These are phyloP conservation scores for Inga leiocalycina DNA, from an alignment of 306 rosid genomes.

Conservation along the genomic window DNA sequence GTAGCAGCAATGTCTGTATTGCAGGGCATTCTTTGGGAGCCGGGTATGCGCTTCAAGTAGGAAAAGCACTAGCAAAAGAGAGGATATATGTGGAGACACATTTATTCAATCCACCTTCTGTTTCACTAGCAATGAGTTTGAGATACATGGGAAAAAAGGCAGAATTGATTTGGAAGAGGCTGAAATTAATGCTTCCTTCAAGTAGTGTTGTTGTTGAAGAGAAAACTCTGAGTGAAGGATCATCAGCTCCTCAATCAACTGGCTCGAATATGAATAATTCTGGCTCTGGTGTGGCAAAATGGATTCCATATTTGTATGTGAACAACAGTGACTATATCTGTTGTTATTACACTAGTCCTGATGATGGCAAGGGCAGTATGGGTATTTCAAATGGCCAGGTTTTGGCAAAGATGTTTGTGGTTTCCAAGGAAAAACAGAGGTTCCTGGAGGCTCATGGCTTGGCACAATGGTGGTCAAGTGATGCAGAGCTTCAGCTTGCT, in stretches of 20 bases:
- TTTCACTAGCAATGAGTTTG: conserved; percentile 75
- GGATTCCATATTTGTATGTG: conserved; percentile 90
- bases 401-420: conserved; percentile 83
- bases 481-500: conserved; percentile 77
- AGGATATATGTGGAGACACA: conserved; percentile 85
- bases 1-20: conserved; percentile 78
- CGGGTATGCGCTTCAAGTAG: conserved; percentile 92
- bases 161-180: conserved; percentile 72
- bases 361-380: conserved; percentile 54
- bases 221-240: conserved; percentile 33
- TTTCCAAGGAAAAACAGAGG: conserved; percentile 87
- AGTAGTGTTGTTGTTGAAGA: conserved; percentile 37
- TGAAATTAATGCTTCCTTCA: conserved; percentile 73
- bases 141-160: conserved; percentile 75
- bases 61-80: conserved; percentile 83
- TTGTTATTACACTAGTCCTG: conserved; percentile 76
- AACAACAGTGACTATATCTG: conserved; percentile 89
- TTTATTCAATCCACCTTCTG: conserved; percentile 94
- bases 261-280: conserved; percentile 52
- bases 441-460: conserved; percentile 94
- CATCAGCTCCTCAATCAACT: conserved; percentile 43
- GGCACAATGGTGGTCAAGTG: conserved; percentile 99
- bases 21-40: conserved; percentile 98
- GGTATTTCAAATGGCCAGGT: conserved; percentile 44
- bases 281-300: conserved; percentile 56